Evolutionary conservation across 1,284 basidiomycete genomes (phyloP), one percentile per base, ranked within the genome.

Genomic region (Apiotrichum gracile): DNA sequence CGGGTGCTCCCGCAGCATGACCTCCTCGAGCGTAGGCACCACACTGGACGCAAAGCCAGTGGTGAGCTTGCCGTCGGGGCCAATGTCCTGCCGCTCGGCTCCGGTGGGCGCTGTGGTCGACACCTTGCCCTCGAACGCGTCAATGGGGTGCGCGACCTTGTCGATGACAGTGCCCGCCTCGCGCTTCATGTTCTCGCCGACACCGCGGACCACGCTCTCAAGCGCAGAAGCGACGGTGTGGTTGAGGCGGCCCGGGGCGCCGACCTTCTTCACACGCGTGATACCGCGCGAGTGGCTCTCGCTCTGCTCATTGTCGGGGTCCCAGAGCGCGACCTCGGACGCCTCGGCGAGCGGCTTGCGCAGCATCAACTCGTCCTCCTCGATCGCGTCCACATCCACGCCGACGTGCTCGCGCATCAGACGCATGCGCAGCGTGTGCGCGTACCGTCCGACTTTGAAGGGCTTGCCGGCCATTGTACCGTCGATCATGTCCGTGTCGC

Each of bases 351-450:
- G 72, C 3, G 85, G 82, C 12, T 83, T 79, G 16, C 78, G 74
- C 0, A 78, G 76, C 79, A 84, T 83, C 21, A 87, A 73, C 51
- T 79, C 85, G 59, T 88, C 87, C 61, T 91, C 86, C 54, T 86
- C 85, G 63, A 97, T 79, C 9, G 84, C 82, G 69, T 99, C 94
- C 24, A 97, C 92, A 70, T 98, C 92, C 51, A 97, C 81, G 4
- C 94, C 94, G 51, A 94, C 78, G 71, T 99, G 94, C 72, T 99
- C 94, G 51, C 89, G 82, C 94, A 99, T 99, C 46, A 98, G 79
- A 9, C 93, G 84, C 46, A 98, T 80, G 12, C 94, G 86, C 25
- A 99, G 80, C 2, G 89, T 89, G 73, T 98, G 96, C 8, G 96
- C 91, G 72, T 96, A 98, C 7, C 93, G 85, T 16, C 94, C 94